Base-by-base conservation (phyloP, 1,284 basidiomycete genomes). In the Puccinia coronata region DNA sequence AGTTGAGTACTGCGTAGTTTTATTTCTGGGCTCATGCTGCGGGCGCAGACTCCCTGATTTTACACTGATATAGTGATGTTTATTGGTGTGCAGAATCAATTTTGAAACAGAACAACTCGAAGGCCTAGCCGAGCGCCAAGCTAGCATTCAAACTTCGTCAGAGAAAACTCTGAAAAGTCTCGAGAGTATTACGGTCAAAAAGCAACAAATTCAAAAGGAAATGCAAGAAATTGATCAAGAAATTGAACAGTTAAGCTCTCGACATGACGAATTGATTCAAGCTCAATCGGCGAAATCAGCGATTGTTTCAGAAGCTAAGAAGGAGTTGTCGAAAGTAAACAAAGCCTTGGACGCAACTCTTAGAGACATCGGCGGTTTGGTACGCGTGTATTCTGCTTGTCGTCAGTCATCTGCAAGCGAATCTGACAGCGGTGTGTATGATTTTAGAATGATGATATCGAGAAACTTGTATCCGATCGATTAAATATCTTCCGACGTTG, bases 401-500 rank as follows among this genome's bases (percentile, higher is more conserved):
- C 57, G 20, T 11, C 28, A 43, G 25, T 20, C 49, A 41, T 39
- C 20, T 6, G 5, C 23, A 71, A n/a, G 28, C 25, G n/a, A 63
- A 69, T 28, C 12, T 74, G 53, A 57, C 53, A 12, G 16, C 41
- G 57, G 9, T n/a, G 41, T 47, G 63, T 28, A 67, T 43, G 34
- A 65, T 61, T 18, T 47, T 63, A 80, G 93, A 97, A 96, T 84
- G 95, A 96, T 85, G 92, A 95, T 84, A 98, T 98, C 82, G 94
- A 96, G 87, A 94, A 93, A 84, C 87, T 93, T 16, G 92, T 91
- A 0, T 89, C 94, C 25, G 95, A 98, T 84, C 89, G 97, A 36
- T 93, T 94, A 25, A 88, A 91, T 0, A 90, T 95, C 78, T 99
- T 97, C 86, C 90, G 96, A 28, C 92, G 92, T 84, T 98, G 96